phyloP scores from a whole-genome alignment of 2,329 filamentous ascomycete genomes.

The Cercospora berteroae region DNA sequence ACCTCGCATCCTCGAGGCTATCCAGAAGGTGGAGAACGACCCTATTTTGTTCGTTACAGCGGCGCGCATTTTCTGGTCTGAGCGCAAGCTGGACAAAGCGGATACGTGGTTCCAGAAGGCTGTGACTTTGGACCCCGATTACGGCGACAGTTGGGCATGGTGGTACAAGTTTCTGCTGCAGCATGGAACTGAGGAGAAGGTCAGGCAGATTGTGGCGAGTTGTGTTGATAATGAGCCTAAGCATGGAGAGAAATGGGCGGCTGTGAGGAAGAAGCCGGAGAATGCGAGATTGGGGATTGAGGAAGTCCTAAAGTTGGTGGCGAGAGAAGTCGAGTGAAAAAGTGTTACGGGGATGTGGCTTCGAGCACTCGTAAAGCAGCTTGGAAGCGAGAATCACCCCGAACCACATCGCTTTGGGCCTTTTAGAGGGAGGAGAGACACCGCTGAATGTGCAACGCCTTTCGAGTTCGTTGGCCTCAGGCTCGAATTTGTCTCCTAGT shows the following conservation, averaged over 20 bases:
- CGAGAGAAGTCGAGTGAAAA: slow-evolving; percentile 40
- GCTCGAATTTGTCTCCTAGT: too few relatives aligned
- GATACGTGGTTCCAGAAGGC: slow-evolving; percentile 98
- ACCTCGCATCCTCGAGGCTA: slow-evolving; percentile 84
- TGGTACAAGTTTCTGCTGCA: slow-evolving; percentile 91
- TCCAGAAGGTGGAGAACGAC: slow-evolving; percentile 95
- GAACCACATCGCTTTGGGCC: background rate
- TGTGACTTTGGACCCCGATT: slow-evolving; percentile 78
- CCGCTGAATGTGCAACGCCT: background rate
- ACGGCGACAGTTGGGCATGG: slow-evolving; percentile 96
- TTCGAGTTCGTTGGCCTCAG: background rate
- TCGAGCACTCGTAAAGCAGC: background rate
- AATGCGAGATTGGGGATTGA: slow-evolving; percentile 74
- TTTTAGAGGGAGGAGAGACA: background rate
- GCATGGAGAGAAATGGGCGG: slow-evolving; percentile 91
- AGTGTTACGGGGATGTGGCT: background rate
- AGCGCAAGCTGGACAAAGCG: slow-evolving; percentile 88
- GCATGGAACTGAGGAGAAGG: slow-evolving; percentile 93
- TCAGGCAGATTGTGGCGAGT: slow-evolving; percentile 76
- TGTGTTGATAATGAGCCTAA: slow-evolving; percentile 80
- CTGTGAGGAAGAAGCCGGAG: slow-evolving; percentile 77
- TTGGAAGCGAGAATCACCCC: background rate
- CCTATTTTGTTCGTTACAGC: slow-evolving; percentile 85
- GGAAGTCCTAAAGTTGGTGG: slow-evolving; percentile 79
- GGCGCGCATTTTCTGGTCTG: slow-evolving; percentile 92